Percentiles rank a stretch among this genome's conserved stretches.
Conservation (phyloP, 441 rosid genomes). For the Jatropha multifida region DNA sequence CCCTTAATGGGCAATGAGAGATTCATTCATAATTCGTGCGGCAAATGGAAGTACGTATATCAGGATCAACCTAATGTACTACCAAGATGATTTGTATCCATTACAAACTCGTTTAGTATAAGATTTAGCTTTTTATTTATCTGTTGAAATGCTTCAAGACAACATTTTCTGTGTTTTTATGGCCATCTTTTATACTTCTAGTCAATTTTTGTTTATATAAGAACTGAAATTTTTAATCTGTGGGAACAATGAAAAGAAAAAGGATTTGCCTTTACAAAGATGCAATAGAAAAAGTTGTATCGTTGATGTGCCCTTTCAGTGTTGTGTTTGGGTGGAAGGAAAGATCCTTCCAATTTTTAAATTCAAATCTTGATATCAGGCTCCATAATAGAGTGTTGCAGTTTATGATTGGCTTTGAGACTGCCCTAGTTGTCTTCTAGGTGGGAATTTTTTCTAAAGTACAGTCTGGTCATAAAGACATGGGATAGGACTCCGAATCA, state of each 20-base stretch:
- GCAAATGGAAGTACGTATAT: constrained; percentile 11
- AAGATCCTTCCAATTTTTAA: background rate
- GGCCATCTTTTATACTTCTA: background rate
- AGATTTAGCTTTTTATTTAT: background rate
- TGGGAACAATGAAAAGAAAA: background rate
- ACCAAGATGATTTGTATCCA: background rate
- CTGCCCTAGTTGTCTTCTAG: background rate
- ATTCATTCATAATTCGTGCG: constrained; percentile 26
- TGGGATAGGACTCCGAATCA: background rate
- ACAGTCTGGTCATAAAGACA: no score
- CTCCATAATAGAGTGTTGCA: background rate
- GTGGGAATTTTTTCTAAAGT: background rate
- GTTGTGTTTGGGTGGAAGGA: background rate
- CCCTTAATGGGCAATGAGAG: constrained; percentile 29
- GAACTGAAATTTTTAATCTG: background rate
- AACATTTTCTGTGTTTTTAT: background rate
- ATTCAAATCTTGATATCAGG: background rate
- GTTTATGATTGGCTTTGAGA: background rate
- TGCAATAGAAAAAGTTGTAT: background rate
- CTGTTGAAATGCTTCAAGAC: background rate
- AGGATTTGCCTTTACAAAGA: background rate
- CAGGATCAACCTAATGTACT: background rate
- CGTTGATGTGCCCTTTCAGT: background rate
- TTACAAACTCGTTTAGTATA: background rate
- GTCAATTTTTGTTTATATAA: background rate